Conservation (phyloP, 169 alveolate genomes). For the Toxoplasma gondii region DNA sequence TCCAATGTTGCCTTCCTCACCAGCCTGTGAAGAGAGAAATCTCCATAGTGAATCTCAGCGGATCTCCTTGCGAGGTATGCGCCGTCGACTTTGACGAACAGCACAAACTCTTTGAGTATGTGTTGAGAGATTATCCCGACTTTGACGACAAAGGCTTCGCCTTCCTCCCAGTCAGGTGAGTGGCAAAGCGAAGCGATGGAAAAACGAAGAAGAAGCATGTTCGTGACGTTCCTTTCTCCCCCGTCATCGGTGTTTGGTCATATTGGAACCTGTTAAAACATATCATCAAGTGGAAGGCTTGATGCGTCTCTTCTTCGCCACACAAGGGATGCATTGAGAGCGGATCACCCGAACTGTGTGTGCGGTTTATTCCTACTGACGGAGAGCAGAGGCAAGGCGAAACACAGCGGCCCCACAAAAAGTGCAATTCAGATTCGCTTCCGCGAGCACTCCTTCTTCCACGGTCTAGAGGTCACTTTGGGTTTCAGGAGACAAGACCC, state of each 20-base stretch:
- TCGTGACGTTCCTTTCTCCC: not conserved
- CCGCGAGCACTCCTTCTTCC: no score
- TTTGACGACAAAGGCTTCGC: slow-evolving; percentile 75
- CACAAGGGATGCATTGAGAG: no score
- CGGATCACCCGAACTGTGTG: no score
- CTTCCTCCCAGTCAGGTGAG: slow-evolving; percentile 69
- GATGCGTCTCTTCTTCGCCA: not conserved
- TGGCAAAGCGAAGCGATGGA: not conserved
- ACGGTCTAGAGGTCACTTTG: no score
- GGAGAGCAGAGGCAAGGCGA: no score
- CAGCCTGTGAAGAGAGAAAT: slow-evolving; percentile 63
- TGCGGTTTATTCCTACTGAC: no score
- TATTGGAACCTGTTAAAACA: not conserved
- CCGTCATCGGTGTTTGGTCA: not conserved
- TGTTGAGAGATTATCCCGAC: slow-evolving; percentile 81
- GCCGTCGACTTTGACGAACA: slow-evolving; percentile 89
- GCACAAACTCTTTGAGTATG: slow-evolving; percentile 87
- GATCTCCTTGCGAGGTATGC: slow-evolving; percentile 88
- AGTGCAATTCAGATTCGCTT: no score
- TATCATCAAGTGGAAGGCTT: not conserved
- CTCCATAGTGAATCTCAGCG: slow-evolving; percentile 87
- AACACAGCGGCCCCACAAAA: no score
- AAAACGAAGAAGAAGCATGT: not conserved
- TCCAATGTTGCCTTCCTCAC: slow-evolving; percentile 51
- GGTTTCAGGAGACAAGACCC: no score